A percentile compares a stretch with the other conserved stretches of the same genome.
Conservation (phyloP, 225 moss, liverwort and hornwort genomes). For the Polytrichum formosum region DNA sequence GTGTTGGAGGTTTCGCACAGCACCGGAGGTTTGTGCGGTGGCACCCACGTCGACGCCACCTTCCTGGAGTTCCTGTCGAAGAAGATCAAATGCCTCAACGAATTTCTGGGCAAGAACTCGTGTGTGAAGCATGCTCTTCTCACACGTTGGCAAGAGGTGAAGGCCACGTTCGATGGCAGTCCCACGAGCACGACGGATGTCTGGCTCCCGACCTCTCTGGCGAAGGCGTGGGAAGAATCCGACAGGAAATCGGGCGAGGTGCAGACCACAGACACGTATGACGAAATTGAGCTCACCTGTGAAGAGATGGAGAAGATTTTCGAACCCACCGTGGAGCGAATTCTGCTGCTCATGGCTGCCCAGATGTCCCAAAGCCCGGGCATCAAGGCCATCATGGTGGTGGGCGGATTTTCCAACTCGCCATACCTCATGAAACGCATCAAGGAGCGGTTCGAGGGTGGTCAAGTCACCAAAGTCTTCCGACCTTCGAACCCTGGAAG, state of each 20-base stretch:
- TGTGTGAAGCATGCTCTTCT: not conserved
- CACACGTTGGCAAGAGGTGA: conserved; percentile 16
- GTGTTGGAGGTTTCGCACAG: conserved; percentile 12
- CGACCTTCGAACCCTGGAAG: conserved; percentile 54
- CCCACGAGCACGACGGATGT: not conserved
- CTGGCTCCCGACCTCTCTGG: conserved; percentile 6
- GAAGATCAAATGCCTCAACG: conserved; percentile 23
- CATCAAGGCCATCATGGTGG: conserved; percentile 54
- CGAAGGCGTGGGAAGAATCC: conserved; percentile 9
- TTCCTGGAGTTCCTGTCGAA: conserved; percentile 15
- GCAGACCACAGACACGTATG: not conserved
- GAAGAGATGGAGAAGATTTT: conserved; percentile 9
- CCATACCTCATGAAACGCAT: conserved; percentile 54
- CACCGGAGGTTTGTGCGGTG: conserved; percentile 32
- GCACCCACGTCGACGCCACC: conserved; percentile 16
- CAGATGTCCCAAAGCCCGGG: conserved; percentile 24
- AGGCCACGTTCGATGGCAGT: conserved; percentile 20
- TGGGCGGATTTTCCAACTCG: conserved; percentile 68
- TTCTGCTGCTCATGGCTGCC: conserved; percentile 17
- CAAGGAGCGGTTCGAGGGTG: conserved; percentile 24
- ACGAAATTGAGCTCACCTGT: conserved; percentile 13
- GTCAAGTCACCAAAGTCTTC: conserved; percentile 21
- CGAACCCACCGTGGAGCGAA: conserved; percentile 14
- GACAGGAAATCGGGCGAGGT: not conserved
- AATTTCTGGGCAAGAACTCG: conserved; percentile 3